phyloP scores from a whole-genome alignment of 441 rosid genomes.

The Euphorbia celastroides region DNA sequence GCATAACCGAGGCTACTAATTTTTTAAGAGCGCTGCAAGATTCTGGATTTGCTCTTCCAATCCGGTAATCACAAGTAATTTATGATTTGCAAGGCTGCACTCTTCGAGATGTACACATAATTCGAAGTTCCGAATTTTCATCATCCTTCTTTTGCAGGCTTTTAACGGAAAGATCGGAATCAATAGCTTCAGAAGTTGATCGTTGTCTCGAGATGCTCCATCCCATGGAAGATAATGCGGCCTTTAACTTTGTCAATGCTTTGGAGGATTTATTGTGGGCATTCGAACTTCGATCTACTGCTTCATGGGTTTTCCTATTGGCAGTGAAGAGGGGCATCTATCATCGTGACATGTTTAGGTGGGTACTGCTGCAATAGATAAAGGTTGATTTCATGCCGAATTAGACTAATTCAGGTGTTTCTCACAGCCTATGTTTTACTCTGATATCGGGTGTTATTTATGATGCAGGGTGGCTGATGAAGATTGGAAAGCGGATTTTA shows the following conservation, averaged over 20 bases:
- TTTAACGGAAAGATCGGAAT: slow-evolving; percentile 49
- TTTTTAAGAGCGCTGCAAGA: slow-evolving; percentile 65
- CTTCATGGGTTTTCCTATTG: slow-evolving; percentile 83
- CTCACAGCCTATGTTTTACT: not conserved
- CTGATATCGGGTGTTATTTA: slow-evolving; percentile 16
- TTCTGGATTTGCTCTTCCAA: slow-evolving; percentile 79
- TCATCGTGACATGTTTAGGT: slow-evolving; percentile 76
- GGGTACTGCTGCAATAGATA: slow-evolving; percentile 15
- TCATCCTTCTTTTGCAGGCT: slow-evolving; percentile 48
- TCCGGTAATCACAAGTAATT: slow-evolving; percentile 41
- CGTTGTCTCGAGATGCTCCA: slow-evolving; percentile 56
- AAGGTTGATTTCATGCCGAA: not conserved
- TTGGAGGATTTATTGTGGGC: slow-evolving; percentile 90
- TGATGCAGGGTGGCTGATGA: slow-evolving; percentile 85
- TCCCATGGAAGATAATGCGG: slow-evolving; percentile 73
- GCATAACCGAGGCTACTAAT: slow-evolving; percentile 46
- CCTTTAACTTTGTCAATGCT: slow-evolving; percentile 84
- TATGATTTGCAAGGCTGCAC: not conserved
- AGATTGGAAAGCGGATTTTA: slow-evolving; percentile 96
- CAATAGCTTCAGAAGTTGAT: slow-evolving; percentile 65
- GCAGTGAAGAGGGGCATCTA: slow-evolving; percentile 76
- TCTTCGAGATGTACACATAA: not conserved
- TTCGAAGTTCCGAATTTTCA: not conserved
- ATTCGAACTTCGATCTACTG: slow-evolving; percentile 87
- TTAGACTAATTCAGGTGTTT: not conserved